Base-by-base conservation (phyloP, 192 early-diverging fungal genomes). In the Martensiomyces pterosporus region DNA sequence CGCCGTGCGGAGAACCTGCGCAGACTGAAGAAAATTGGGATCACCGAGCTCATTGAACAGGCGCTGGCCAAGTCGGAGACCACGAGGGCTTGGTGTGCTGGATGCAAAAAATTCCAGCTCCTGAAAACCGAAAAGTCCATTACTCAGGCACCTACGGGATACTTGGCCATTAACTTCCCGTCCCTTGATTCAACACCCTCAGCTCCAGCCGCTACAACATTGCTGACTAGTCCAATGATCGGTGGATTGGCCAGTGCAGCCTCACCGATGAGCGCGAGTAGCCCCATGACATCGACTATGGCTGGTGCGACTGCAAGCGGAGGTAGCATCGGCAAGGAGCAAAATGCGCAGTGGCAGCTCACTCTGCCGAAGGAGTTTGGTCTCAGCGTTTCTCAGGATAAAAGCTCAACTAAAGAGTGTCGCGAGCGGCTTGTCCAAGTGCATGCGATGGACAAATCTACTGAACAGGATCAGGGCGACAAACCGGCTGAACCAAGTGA, bases 61-160 rank as follows among this genome's bases (percentile, higher is more conserved):
- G 37, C 64, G 0, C 48, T 65, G 43, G 57, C 48, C 0, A 48
- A 52, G 0, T 18, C 29, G 4, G 65, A 65, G 7, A 67, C 61
- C 5, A 57, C 51, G 38, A 74, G 81, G 1, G 92, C 91, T 14
- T 94, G 90, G 88, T 98, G 95, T 50, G 51, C 80, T 4, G 56
- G 64, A 17, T 98, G 95, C 64, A 82, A 82, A 26, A 78, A 83
- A 59, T 96, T 94, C 58, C 88, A 89, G 47, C 80, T 88, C 5
- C 84, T 82, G 13, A 77, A 81, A 0, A 88, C 90, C 22, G 81
- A 76, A 24, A 90, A 88, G 49, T 62, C 74, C 13, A 67, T 91
- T 14, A 79, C 78, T 34, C 62, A 69, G 6, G 60, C 84, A 9
- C 94, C 94, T 0, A 71, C 79, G 15, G 65, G 48, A 6, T 76